These are phyloP conservation scores for Malus hybrid DNA, from an alignment of 331 rosid genomes.

Conservation along the genomic window DNA sequence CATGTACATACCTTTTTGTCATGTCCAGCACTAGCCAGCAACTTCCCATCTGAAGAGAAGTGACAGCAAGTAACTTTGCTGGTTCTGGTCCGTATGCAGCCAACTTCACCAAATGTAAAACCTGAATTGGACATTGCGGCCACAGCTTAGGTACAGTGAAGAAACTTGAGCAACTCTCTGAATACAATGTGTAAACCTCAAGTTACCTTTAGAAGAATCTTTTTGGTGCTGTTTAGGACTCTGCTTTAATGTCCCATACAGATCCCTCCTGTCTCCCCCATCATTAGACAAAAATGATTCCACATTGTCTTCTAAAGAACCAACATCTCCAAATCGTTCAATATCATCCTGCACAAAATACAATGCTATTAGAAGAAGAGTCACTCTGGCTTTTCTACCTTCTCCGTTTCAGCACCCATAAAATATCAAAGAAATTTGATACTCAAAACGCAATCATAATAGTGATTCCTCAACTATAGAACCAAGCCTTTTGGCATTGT, in stretches of 20 bases:
- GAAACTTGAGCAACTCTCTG: background rate
- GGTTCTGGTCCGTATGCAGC: slow-evolving; percentile 71
- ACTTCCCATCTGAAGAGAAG: slow-evolving; percentile 87
- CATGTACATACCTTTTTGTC: slow-evolving; percentile 68
- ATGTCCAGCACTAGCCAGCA: slow-evolving; percentile 90
- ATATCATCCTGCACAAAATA: slow-evolving; percentile 72
- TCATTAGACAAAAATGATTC: slow-evolving; percentile 85
- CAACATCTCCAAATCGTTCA: slow-evolving; percentile 86
- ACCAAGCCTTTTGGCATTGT: background rate
- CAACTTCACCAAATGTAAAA: slow-evolving; percentile 58
- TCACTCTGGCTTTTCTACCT: background rate
- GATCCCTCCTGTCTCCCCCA: slow-evolving; percentile 67
- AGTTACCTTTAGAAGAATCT: slow-evolving; percentile 72
- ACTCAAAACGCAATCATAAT: background rate
- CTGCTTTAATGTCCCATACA: slow-evolving; percentile 55
- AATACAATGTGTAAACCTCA: background rate
- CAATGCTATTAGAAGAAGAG: slow-evolving; percentile 1
- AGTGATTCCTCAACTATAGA: background rate
- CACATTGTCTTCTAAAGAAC: slow-evolving; percentile 82
- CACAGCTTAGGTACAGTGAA: slow-evolving; percentile 14
- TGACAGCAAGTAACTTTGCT: slow-evolving; percentile 82
- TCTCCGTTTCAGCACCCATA: background rate
- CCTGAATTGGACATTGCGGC: slow-evolving; percentile 31
- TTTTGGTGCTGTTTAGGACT: slow-evolving; percentile 53
- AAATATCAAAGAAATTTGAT: background rate